phyloP scores from a whole-genome alignment of 352 stramenopile species.

The Globisporangium camurandrum region DNA sequence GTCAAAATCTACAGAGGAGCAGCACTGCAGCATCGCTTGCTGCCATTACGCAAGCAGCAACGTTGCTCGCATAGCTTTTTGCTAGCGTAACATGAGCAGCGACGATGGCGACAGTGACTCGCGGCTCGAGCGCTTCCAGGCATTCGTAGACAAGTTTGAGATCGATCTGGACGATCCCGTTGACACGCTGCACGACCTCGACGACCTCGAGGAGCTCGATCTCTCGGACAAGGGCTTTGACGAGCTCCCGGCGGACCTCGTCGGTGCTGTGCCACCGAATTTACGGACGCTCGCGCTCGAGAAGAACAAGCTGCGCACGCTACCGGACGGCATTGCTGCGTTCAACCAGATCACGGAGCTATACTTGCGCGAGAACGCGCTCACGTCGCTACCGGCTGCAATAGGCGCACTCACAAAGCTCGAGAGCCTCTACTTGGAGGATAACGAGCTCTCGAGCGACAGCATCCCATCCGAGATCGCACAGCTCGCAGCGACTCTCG shows the following conservation, averaged over 20 bases:
- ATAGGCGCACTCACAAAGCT: constrained; percentile 54
- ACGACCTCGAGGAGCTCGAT: constrained; percentile 74
- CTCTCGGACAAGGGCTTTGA: constrained; percentile 67
- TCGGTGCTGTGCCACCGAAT: constrained; percentile 39
- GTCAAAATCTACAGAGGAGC: too few relatives aligned
- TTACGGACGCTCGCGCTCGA: constrained; percentile 76
- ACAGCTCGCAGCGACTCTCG: constrained; percentile 31
- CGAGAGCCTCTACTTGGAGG: constrained; percentile 82
- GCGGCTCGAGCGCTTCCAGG: constrained; percentile 39
- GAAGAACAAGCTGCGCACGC: constrained; percentile 52
- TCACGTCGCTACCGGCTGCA: constrained; percentile 35
- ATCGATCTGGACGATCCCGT: constrained; percentile 65
- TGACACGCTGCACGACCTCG: constrained; percentile 52
- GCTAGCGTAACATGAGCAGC: constrained; percentile 52
- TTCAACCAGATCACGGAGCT: constrained; percentile 63
- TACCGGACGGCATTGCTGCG: constrained; percentile 49
- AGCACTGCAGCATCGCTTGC: too few relatives aligned
- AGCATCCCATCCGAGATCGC: constrained; percentile 51
- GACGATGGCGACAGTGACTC: constrained; percentile 24
- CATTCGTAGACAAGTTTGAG: constrained; percentile 57
- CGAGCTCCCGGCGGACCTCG: constrained; percentile 49
- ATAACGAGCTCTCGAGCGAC: constrained; percentile 63
- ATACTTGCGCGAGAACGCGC: constrained; percentile 76
- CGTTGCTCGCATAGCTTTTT: too few relatives aligned
- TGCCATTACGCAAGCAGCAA: too few relatives aligned